A percentile compares a stretch with the other conserved stretches of the same genome.
Conservation (phyloP, 306 rosid genomes). For the Urtica urens region DNA sequence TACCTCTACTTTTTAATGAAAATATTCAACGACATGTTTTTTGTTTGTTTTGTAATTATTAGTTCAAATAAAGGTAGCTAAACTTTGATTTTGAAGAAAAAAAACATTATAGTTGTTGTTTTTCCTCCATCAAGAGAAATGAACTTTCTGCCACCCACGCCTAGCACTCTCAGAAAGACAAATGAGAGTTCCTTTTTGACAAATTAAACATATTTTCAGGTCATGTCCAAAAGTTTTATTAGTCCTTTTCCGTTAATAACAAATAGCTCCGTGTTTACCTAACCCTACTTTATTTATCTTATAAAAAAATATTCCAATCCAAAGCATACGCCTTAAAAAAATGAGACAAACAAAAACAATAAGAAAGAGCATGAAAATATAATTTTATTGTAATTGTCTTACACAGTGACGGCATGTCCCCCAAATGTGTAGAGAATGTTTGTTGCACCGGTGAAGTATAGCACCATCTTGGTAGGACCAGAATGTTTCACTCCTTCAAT, state of each 20-base stretch:
- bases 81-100: too few species aligned
- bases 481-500: constrained; percentile 90
- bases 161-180: constrained; percentile 6
- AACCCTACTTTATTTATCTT: not conserved
- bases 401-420: constrained; percentile 99
- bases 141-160: constrained; percentile 54
- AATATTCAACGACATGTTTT: too few species aligned
- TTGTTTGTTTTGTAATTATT: too few species aligned
- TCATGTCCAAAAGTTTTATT: constrained; percentile 16
- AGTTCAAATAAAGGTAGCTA: too few species aligned
- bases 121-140: too few species aligned
- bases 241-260: constrained; percentile 41
- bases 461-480: constrained; percentile 78
- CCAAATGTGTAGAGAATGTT: constrained; percentile 99
- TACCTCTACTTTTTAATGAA: too few species aligned
- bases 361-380: too few species aligned
- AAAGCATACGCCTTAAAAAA: not conserved
- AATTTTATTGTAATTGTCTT: constrained; percentile 29
- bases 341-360: not conserved
- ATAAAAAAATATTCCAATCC: not conserved
- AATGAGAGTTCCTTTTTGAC: not conserved
- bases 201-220: constrained; percentile 20
- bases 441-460: constrained; percentile 97
- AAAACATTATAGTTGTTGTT: too few species aligned
- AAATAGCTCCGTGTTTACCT: constrained; percentile 15